These are phyloP conservation scores for Cladosporium sp. DNA, from an alignment of 2,329 filamentous ascomycete species.

Conservation along the genomic window DNA sequence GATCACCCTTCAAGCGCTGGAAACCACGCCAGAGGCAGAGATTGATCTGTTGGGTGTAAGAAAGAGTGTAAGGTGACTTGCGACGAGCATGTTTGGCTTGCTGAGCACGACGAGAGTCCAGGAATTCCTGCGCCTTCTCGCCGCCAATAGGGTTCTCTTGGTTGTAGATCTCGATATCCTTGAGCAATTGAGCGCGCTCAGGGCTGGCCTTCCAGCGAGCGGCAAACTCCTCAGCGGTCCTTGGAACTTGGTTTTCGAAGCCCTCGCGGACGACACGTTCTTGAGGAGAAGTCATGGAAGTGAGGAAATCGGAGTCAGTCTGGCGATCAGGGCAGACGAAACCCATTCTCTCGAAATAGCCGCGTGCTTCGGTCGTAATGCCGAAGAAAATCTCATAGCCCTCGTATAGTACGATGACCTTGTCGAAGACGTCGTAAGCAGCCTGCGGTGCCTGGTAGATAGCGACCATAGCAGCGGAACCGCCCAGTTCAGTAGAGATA, in stretches of 20 bases:
- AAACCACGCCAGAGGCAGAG: constrained; percentile 81
- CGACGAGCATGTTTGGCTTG: constrained; percentile 51
- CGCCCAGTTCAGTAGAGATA: constrained; percentile 63
- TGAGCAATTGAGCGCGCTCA: constrained; percentile 41
- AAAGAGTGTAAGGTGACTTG: constrained; percentile 79
- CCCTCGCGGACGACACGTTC: constrained; percentile 44
- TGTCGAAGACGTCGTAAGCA: constrained; percentile 68
- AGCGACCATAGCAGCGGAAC: constrained; percentile 63
- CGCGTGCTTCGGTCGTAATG: constrained; percentile 56
- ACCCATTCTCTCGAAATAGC: constrained; percentile 67
- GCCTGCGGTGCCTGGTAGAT: constrained; percentile 70
- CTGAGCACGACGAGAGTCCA: constrained; percentile 42
- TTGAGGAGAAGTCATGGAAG: constrained; percentile 60
- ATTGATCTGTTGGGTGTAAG: constrained; percentile 67
- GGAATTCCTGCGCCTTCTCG: constrained; percentile 42
- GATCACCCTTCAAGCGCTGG: constrained; percentile 71
- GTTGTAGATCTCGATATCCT: constrained; percentile 45
- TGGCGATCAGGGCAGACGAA: constrained; percentile 68
- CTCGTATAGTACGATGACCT: constrained; percentile 62
- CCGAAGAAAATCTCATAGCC: constrained; percentile 73
- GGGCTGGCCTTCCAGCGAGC: constrained; percentile 52
- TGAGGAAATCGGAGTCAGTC: constrained; percentile 74
- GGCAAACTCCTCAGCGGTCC: constrained; percentile 49
- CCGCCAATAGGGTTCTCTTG: constrained; percentile 43
- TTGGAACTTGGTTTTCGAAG: constrained; percentile 43